Conservation (phyloP, 1,284 basidiomycete species). For the Phellopilus nigrolimitatus region DNA sequence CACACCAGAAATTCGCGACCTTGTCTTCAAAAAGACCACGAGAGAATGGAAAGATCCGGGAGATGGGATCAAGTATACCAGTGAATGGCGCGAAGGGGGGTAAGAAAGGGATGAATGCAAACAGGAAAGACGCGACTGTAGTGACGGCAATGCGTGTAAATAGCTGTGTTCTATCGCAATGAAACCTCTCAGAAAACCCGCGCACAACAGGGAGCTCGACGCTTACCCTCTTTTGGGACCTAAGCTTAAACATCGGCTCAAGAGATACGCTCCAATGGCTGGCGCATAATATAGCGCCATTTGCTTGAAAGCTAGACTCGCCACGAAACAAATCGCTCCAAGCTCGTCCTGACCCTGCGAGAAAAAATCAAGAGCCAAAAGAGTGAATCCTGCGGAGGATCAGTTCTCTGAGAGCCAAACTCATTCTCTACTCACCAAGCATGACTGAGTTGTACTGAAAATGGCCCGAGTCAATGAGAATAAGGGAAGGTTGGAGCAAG, state of each 20-base stretch:
- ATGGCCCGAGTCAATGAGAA: conserved; percentile 88
- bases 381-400: conserved; percentile 52
- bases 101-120: conserved; percentile 76
- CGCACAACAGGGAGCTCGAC: not conserved
- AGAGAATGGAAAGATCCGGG: conserved; percentile 85
- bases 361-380: conserved; percentile 69
- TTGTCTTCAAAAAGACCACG: conserved; percentile 95
- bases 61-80: conserved; percentile 58
- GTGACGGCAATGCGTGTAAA: conserved; percentile 66
- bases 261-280: conserved; percentile 77
- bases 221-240: conserved; percentile 64
- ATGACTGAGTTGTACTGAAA: conserved; percentile 93
- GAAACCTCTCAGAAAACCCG: conserved; percentile 13
- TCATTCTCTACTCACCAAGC: conserved; percentile 54
- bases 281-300: conserved; percentile 95
- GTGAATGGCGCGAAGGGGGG: conserved; percentile 49
- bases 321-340: conserved; percentile 79
- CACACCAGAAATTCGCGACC: conserved; percentile 95
- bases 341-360: conserved; percentile 62
- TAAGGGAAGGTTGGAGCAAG: conserved; percentile 77
- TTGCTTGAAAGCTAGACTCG: conserved; percentile 88
- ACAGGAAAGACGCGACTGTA: conserved; percentile 54
- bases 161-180: conserved; percentile 44
- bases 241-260: conserved; percentile 77
- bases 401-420: not conserved